Base-by-base conservation (phyloP, 75 land plant genomes). In the Picea glauca region DNA sequence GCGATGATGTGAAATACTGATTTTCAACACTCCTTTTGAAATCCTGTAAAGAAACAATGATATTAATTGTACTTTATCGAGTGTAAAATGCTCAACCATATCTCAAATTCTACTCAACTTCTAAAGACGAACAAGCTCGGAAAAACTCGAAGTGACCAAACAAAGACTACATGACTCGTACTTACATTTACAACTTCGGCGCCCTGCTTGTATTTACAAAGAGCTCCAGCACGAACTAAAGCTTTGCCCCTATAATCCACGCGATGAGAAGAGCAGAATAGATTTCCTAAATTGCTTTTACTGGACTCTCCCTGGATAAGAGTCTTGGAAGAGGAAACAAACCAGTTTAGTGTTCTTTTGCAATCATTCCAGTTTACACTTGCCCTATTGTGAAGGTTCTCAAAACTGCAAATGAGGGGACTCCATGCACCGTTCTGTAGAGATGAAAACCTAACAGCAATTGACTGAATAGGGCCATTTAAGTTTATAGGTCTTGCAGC, bases 251-350 rank as follows among this genome's bases (percentile, higher is more conserved):
- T 13, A 70, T 43, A 50, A 50, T 50, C 56, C 56, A 50, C 1
- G 56, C 0, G 56, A 50, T 50, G 11, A 11, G 56, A 50, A 50
- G 56, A 50, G 56, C 56, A 9, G 56, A 1, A 1, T 50, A 9
- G 11, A 70, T 70, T 70, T 38, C 23, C 54, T 43, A 21, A 7
- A 43, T 21, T n/a, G 15, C 73, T 46, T 18, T 46, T 12, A 43
- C 54, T 70, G 73, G 73, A 70, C 1, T 43, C 73, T 40, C 70
- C 70, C 43, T 66, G 32, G 31, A 66, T 33, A 32, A 66, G 38
- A 33, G 32, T 13, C 40, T 35, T 6, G 6, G 6, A 15, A 15
- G 73, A 17, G 9, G 21, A 18, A 68, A 1, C 46, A 18, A 5
- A 40, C 50, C n/a, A 38, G 38, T 70, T 8, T 4, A n/a, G 43